Evolutionary conservation across 2,329 filamentous ascomycete genomes (phyloP).

Genomic region (Epicoccum sorghinum): DNA sequence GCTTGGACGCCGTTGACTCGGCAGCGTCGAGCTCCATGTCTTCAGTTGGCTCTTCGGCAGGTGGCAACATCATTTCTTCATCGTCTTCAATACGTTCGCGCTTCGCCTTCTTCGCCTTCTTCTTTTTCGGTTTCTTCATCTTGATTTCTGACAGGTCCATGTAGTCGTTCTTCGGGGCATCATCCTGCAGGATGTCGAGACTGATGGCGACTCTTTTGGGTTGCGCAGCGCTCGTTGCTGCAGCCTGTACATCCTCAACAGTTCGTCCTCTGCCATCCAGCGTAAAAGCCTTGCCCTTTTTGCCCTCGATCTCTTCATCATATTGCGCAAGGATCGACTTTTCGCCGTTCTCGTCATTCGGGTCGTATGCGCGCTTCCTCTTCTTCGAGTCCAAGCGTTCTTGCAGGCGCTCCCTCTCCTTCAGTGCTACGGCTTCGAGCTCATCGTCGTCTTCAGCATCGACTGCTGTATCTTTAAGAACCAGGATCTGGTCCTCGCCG

Average conservation of each 20-base stretch:
- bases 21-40: conserved; percentile 76
- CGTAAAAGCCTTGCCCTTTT: conserved; percentile 87
- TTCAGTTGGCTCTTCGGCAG: conserved; percentile 39
- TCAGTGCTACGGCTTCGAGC: conserved; percentile 76
- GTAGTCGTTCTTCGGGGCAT: conserved; percentile 81
- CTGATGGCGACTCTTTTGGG: conserved; percentile 73
- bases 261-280: conserved; percentile 78
- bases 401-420: conserved; percentile 72
- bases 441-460: conserved; percentile 86
- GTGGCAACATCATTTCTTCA: conserved; percentile 59
- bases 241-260: conserved; percentile 65
- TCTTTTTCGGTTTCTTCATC: conserved; percentile 68
- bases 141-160: conserved; percentile 86
- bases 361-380: conserved; percentile 87
- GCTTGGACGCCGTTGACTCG: conserved; percentile 33
- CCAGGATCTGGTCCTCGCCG: conserved; percentile 84
- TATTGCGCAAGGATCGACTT: conserved; percentile 83
- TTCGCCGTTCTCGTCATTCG: conserved; percentile 71
- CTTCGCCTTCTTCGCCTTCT: conserved; percentile 42
- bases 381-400: conserved; percentile 88
- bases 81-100: conserved; percentile 58
- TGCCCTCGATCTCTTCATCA: conserved; percentile 91
- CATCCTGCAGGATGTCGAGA: conserved; percentile 72
- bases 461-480: conserved; percentile 91
- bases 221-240: conserved; percentile 59